Conservation (phyloP, 1,284 basidiomycete genomes). For the Melampsora abietis-canadensis region DNA sequence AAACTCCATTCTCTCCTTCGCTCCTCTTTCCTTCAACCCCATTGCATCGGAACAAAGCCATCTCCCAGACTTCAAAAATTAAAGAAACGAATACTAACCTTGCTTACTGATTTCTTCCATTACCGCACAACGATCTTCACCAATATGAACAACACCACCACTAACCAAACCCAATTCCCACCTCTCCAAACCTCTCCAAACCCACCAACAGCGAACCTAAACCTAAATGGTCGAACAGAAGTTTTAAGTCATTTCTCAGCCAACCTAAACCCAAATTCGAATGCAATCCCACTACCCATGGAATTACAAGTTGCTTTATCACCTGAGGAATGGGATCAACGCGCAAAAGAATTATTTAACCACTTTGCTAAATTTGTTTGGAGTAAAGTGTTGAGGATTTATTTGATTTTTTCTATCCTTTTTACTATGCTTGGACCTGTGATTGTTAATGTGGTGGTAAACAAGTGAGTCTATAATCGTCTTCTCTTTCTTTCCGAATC, state of each 20-base stretch:
- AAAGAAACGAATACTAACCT: too few species aligned
- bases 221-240: slow-evolving; percentile 14
- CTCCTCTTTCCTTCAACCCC: too few species aligned
- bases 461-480: slow-evolving; percentile 19
- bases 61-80: too few species aligned
- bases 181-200: neutral
- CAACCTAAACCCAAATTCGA: neutral
- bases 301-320: slow-evolving; percentile 14
- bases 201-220: neutral
- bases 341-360: slow-evolving; percentile 17
- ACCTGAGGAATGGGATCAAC: slow-evolving; percentile 30
- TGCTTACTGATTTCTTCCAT: too few species aligned
- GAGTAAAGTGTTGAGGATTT: slow-evolving; percentile 31
- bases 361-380: slow-evolving; percentile 33
- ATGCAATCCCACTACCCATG: slow-evolving; percentile 16
- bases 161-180: too few species aligned
- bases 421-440: slow-evolving; percentile 36
- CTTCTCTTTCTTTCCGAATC: neutral
- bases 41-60: too few species aligned
- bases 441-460: slow-evolving; percentile 16
- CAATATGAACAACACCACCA: too few species aligned
- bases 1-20: neutral
- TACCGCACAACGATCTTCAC: too few species aligned
- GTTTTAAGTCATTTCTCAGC: slow-evolving; percentile 22
- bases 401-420: slow-evolving; percentile 18